These are phyloP conservation scores for Selaginella moellendorffii DNA, from an alignment of 75 land plant genomes.

Conservation along the genomic window DNA sequence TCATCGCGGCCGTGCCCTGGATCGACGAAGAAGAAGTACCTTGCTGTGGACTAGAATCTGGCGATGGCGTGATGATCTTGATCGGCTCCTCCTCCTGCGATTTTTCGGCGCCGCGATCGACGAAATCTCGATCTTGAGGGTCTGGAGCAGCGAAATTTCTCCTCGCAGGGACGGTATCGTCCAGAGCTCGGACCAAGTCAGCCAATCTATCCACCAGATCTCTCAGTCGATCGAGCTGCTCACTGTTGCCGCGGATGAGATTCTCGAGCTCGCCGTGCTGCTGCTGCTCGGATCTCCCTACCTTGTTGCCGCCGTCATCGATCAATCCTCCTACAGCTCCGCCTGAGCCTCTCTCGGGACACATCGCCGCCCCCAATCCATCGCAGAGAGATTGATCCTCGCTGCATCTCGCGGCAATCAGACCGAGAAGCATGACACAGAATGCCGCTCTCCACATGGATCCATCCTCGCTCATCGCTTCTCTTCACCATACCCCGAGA, in stretches of 20 bases:
- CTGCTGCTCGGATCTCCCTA: background rate
- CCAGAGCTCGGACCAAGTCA: background rate
- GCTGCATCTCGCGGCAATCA: background rate
- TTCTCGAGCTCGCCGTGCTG: background rate
- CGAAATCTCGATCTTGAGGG: too few relatives aligned
- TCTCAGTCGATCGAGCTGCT: constrained; percentile 10
- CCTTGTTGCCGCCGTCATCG: background rate
- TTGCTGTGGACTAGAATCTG: background rate
- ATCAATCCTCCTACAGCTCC: background rate
- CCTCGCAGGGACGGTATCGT: background rate
- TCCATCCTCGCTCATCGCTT: background rate
- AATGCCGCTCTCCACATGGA: constrained; percentile 10
- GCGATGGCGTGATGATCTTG: background rate
- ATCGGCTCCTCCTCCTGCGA: background rate
- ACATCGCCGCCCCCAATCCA: constrained; percentile 15
- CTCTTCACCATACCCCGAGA: background rate
- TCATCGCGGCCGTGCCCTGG: background rate
- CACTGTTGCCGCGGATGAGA: constrained; percentile 10
- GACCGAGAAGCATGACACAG: background rate
- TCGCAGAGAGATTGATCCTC: background rate
- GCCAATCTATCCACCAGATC: background rate
- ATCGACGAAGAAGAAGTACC: background rate
- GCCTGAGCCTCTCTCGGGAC: constrained; percentile 9
- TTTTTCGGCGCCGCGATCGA: background rate
- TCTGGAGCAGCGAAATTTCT: too few relatives aligned